phyloP scores from a whole-genome alignment of 306 rosid species.

The Cicer judaicum region DNA sequence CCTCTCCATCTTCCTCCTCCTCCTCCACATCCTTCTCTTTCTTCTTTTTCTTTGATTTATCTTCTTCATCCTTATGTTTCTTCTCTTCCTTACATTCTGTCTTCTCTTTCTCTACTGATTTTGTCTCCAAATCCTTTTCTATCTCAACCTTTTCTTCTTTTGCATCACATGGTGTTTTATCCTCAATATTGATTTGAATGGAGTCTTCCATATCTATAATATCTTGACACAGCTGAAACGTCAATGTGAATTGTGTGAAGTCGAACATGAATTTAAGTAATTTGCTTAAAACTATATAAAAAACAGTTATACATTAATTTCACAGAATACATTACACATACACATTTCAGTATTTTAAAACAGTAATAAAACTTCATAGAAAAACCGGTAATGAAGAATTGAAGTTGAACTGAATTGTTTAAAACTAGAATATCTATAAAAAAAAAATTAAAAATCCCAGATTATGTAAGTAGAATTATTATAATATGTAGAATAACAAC shows the following conservation, averaged over 20 bases:
- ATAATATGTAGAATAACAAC: no score
- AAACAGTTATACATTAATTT: no score
- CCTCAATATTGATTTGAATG: conserved; percentile 48
- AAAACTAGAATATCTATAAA: neutral
- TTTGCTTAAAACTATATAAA: neutral
- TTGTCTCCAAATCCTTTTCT: conserved; percentile 54
- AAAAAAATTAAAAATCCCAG: neutral
- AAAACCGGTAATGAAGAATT: neutral
- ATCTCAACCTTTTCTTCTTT: conserved; percentile 49
- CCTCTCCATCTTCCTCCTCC: neutral
- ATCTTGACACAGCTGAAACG: conserved; percentile 27
- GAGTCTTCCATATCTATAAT: conserved; percentile 59
- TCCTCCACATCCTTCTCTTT: neutral
- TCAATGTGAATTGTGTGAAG: neutral
- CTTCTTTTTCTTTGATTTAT: neutral
- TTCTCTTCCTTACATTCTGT: conserved; percentile 42
- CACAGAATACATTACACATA: no score
- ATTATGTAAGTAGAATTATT: no score
- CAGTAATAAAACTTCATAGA: no score
- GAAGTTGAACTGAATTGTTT: neutral
- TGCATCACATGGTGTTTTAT: conserved; percentile 39
- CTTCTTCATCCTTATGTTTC: conserved; percentile 44
- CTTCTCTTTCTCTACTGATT: conserved; percentile 48
- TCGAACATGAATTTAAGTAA: conserved; percentile 30
- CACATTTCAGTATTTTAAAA: no score